These are phyloP conservation scores for Microcyclospora pomicola DNA, from an alignment of 2,329 filamentous ascomycete species.

Conservation along the genomic window DNA sequence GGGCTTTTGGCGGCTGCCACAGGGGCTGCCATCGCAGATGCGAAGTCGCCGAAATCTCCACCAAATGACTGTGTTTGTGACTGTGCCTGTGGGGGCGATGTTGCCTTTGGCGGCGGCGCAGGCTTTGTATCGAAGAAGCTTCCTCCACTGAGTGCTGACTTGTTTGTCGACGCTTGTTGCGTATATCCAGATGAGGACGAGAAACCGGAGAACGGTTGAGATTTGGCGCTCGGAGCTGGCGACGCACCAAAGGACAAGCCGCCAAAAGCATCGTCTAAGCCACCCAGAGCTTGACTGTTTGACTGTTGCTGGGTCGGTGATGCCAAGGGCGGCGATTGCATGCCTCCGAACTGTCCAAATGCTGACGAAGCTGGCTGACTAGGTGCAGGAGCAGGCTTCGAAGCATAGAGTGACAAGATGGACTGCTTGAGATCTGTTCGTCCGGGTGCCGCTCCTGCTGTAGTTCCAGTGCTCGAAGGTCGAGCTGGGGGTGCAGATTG, in stretches of 20 bases:
- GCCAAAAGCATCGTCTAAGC: constrained; percentile 70
- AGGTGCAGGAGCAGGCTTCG: constrained; percentile 55
- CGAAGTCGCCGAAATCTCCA: constrained; percentile 40
- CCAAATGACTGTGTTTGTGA: constrained; percentile 39
- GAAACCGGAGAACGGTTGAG: constrained; percentile 50
- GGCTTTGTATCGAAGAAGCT: constrained; percentile 67
- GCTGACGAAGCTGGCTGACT: constrained; percentile 33
- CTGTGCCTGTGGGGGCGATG: constrained; percentile 26
- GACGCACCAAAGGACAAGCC: constrained; percentile 45
- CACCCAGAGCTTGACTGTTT: constrained; percentile 31
- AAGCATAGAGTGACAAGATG: constrained; percentile 87
- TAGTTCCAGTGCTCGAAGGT: constrained; percentile 61
- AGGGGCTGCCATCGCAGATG: constrained; percentile 48
- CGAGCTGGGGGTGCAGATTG: constrained; percentile 55
- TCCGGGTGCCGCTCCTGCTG: constrained; percentile 48
- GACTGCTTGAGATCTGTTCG: constrained; percentile 93
- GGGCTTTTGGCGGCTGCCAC: constrained; percentile 28
- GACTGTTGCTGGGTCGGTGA: constrained; percentile 17
- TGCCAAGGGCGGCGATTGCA: constrained; percentile 42
- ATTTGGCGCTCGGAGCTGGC: constrained; percentile 31
- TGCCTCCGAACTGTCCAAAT: constrained; percentile 42
- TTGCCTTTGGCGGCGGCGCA: constrained; percentile 26
- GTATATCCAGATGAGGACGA: constrained; percentile 40
- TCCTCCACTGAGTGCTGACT: constrained; percentile 49
- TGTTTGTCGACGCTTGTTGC: constrained; percentile 28